phyloP scores from a whole-genome alignment of 2,329 filamentous ascomycete species.

The Fusarium duplospermum region DNA sequence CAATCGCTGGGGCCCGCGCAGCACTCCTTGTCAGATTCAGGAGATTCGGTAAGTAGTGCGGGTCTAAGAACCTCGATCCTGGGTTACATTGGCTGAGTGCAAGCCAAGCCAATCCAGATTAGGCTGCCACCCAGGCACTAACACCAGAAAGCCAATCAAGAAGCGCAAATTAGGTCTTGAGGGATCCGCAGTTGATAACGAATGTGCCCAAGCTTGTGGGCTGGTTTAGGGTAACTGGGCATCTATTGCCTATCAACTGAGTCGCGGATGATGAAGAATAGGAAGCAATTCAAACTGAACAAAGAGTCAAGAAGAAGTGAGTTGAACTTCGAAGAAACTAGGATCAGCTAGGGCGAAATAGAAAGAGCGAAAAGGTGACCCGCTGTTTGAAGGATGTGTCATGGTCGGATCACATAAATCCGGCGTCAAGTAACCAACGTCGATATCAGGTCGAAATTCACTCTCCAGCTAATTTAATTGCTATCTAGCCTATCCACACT shows the following conservation, averaged over 20 bases:
- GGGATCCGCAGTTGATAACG: not conserved
- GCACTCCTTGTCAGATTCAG: not conserved
- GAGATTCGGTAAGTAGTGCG: not conserved
- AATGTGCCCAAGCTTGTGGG: not conserved
- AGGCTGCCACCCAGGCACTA: rapidly evolving
- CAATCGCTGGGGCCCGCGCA: too few relatives aligned
- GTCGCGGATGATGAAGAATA: not conserved
- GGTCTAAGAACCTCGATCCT: not conserved
- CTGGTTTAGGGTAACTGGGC: not conserved
- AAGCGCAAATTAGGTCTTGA: not conserved
- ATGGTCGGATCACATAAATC: too few relatives aligned
- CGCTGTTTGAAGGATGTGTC: too few relatives aligned
- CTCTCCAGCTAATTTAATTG: not conserved
- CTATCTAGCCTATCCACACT: not conserved
- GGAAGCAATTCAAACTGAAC: not conserved
- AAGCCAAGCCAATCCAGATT: not conserved
- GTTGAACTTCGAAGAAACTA: too few relatives aligned
- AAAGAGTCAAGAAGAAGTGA: not conserved
- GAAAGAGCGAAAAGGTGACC: too few relatives aligned
- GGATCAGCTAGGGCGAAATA: too few relatives aligned
- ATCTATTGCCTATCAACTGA: too few relatives aligned
- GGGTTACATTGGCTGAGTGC: not conserved
- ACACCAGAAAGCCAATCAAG: not conserved
- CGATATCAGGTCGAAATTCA: too few relatives aligned
- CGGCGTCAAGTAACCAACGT: too few relatives aligned